Evolutionary conservation across 176 grass and related monocot species (phyloP), one percentile per base, ranked within the genome.

Genomic region (Lolium perenne): DNA sequence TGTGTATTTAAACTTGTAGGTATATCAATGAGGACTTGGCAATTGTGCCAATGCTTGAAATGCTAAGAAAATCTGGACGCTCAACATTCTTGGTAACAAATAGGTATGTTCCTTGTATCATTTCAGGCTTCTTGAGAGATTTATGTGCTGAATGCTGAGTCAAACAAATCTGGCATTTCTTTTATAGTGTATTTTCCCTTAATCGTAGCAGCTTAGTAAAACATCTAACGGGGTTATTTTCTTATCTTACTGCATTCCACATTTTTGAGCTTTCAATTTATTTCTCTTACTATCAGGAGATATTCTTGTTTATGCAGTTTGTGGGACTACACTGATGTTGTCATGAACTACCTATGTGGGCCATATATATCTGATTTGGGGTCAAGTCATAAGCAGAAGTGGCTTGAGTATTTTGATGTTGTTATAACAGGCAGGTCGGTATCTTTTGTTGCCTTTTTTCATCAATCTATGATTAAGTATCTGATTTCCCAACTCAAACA

Each of bases 281-380:
- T 81, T 70, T 71, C 10, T 79, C n/a, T 90, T 82, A 82, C 81
- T 50, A 55, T 74, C 35, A 76, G 43, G 65, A 56, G 57, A 84
- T 82, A 51, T 18, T 55, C 80, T 76, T 74, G 47, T 67, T 75
- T 20, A 79, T 94, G 84, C 92, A 98, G 97, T 76, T 86, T 98
- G 76, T 98, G 97, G 97, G 90, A 98, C 82, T 98, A 98, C 23
- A 98, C 97, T 23, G 91, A 98, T 88, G 97, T 94, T 61, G 90
- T 98, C 63, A 96, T 95, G 97, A 98, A 98, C 78, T 98, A 91
- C 79, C 97, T 98, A 50, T 98, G 94, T 80, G 88, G 90, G 26
- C 83, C 82, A 68, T 81, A 90, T 87, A 89, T 88, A 56, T 82
- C 84, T 20, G 81, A 89, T 94, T 86, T 82, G 67, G 66, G 53